Conservation (phyloP, 164 flowering plant genomes). For the Hamamelis virginiana region DNA sequence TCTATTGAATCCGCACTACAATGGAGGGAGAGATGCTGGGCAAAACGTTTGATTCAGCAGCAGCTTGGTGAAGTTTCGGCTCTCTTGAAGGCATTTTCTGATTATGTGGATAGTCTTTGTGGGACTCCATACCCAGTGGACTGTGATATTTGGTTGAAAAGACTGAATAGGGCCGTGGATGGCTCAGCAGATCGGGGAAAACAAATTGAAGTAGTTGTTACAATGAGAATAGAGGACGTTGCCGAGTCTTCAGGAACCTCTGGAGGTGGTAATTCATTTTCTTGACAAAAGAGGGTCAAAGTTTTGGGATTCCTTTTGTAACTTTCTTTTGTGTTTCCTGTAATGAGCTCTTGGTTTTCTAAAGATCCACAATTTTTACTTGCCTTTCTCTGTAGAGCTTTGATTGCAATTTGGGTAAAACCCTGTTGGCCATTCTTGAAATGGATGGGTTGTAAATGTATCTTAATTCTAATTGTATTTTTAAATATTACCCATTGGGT, state of each 20-base stretch:
- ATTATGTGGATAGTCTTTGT: constrained; percentile 82
- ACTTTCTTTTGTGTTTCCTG: too few species aligned
- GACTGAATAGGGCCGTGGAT: constrained; percentile 56
- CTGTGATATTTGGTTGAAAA: constrained; percentile 73
- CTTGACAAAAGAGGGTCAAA: too few species aligned
- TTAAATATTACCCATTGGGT: too few species aligned
- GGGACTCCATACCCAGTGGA: constrained; percentile 86
- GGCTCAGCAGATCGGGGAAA: constrained; percentile 50
- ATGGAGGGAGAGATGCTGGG: constrained; percentile 82
- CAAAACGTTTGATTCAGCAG: constrained; percentile 65
- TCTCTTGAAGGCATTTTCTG: constrained; percentile 79
- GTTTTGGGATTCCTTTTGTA: too few species aligned
- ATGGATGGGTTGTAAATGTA: too few species aligned
- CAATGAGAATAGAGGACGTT: constrained; percentile 43
- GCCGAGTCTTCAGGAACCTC: constrained; percentile 61
- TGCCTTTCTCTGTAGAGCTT: too few species aligned
- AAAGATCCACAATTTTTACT: too few species aligned
- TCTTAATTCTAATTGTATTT: too few species aligned
- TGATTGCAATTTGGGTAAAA: too few species aligned
- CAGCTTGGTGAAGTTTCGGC: constrained; percentile 82
- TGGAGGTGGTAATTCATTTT: constrained; percentile 27
- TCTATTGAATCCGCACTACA: constrained; percentile 80
- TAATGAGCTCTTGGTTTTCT: too few species aligned
- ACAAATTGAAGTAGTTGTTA: constrained; percentile 29
- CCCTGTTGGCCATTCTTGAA: too few species aligned